Percentiles rank a stretch among this genome's conserved stretches.
These are phyloP conservation scores for Sicyos baderoa DNA, from an alignment of 306 rosid species.

Conservation along the genomic window DNA sequence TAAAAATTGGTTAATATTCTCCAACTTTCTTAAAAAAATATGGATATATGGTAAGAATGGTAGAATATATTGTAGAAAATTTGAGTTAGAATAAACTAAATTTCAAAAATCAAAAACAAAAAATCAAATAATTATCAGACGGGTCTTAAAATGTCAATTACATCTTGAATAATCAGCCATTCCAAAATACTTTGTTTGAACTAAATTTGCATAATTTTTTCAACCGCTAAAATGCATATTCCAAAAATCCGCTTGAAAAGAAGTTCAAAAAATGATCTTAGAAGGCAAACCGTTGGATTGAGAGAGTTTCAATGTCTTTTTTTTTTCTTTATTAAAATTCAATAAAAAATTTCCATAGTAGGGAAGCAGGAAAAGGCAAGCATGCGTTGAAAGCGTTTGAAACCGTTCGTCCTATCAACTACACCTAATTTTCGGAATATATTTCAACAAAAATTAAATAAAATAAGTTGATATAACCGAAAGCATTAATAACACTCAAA, in stretches of 20 bases:
- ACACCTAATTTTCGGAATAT: background rate
- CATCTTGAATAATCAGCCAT: background rate
- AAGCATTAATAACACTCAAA: background rate
- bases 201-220: background rate
- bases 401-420: background rate
- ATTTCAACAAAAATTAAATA: background rate
- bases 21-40: too few relatives aligned
- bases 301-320: background rate
- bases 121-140: too few relatives aligned
- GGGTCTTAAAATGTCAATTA: background rate
- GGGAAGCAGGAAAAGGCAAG: background rate
- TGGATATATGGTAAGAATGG: too few relatives aligned
- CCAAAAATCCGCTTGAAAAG: too few relatives aligned
- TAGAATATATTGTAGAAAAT: too few relatives aligned
- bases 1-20: too few relatives aligned
- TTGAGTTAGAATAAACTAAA: too few relatives aligned
- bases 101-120: too few relatives aligned
- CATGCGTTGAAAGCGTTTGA: background rate
- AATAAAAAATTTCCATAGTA: background rate
- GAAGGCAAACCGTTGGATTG: background rate
- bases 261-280: background rate
- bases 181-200: background rate
- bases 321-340: background rate
- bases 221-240: too few relatives aligned
- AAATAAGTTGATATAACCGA: background rate